Evolutionary conservation across 1,284 basidiomycete species (phyloP).

Genomic region (Trametes polyzona): DNA sequence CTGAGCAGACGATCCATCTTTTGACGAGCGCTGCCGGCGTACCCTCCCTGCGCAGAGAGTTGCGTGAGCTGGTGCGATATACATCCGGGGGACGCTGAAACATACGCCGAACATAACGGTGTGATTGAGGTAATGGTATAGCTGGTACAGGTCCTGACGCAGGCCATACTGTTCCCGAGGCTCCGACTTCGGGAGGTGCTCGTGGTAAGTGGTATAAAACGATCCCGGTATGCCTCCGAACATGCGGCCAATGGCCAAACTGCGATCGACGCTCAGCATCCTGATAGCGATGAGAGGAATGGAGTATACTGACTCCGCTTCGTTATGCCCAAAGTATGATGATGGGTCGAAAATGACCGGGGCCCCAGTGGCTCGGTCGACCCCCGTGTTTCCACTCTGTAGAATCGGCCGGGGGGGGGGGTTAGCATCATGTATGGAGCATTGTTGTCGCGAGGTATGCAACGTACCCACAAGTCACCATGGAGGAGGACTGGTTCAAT

Average conservation of each 20-base stretch:
- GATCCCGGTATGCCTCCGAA: slow-evolving; percentile 79
- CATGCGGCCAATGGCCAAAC: slow-evolving; percentile 81
- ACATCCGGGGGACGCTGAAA: not conserved
- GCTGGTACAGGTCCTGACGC: slow-evolving; percentile 76
- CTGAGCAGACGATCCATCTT: slow-evolving; percentile 59
- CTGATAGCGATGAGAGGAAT: not conserved
- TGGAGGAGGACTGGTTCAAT: slow-evolving; percentile 81
- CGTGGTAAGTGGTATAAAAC: slow-evolving; percentile 80
- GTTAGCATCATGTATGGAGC: not conserved
- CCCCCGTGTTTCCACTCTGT: slow-evolving; percentile 76
- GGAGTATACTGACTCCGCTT: slow-evolving; percentile 70
- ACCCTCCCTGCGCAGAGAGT: slow-evolving; percentile 47
- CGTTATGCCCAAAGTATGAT: slow-evolving; percentile 84
- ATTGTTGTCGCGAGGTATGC: slow-evolving; percentile 23
- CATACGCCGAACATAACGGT: slow-evolving; percentile 72
- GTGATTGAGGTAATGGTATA: slow-evolving; percentile 90
- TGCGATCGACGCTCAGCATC: slow-evolving; percentile 31
- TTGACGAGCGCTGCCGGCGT: slow-evolving; percentile 53
- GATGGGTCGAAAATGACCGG: slow-evolving; percentile 86
- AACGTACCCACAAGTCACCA: slow-evolving; percentile 83
- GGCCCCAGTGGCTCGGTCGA: slow-evolving; percentile 53
- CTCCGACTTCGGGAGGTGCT: slow-evolving; percentile 66
- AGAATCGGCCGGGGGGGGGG: too few species aligned
- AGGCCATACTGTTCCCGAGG: slow-evolving; percentile 73
- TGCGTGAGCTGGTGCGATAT: not conserved